Evolutionary conservation across 805 yeast genomes (phyloP), one percentile per base, ranked within the genome.

Genomic region (Sporopachydermia quercuum): DNA sequence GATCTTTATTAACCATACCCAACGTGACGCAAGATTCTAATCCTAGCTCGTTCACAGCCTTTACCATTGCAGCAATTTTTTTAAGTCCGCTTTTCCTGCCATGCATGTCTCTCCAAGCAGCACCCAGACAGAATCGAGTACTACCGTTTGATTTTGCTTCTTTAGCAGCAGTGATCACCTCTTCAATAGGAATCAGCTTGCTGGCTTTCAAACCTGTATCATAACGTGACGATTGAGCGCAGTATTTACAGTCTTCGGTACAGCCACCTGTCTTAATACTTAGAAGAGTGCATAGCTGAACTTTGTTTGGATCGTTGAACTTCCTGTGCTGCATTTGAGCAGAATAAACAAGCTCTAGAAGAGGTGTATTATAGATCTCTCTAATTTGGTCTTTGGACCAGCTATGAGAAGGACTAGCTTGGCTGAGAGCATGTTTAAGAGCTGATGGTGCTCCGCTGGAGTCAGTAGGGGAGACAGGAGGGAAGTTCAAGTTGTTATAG

Each of bases 81-180:
- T 66, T 70, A 45, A 81, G 52, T 1, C 79, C 84, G 14, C 74
- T 68, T 54, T 78, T 80, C 38, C 91, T 63, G 14, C 91, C 89
- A 38, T 63, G 62, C 91, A 81, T 81, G 45, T 79, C 89, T 54
- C 91, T 68, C 91, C 89, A 82, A 2, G 91, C 91, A 6, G 89
- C 84, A 37, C 91, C 91, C 76, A 81, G 71, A 53, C 91, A 81
- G 52, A 81, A 81, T 46, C 91, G 63, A 0, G 91, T 81, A 1
- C 80, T 69, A 0, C 89, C 89, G 46, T 79, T 78, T 4, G 49
- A 60, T 48, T 77, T 76, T 8, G 91, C 87, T 39, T 65, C 67
- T 40, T 57, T 60, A 1, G 91, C 91, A 19, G 73, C 77, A 39
- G 59, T 63, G 47, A 76, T 56, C 1, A 81, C 87, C n/a, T 65